Evolutionary conservation across 768 basidiomycete species (phyloP).

Genomic region (Dentipellis fragilis): DNA sequence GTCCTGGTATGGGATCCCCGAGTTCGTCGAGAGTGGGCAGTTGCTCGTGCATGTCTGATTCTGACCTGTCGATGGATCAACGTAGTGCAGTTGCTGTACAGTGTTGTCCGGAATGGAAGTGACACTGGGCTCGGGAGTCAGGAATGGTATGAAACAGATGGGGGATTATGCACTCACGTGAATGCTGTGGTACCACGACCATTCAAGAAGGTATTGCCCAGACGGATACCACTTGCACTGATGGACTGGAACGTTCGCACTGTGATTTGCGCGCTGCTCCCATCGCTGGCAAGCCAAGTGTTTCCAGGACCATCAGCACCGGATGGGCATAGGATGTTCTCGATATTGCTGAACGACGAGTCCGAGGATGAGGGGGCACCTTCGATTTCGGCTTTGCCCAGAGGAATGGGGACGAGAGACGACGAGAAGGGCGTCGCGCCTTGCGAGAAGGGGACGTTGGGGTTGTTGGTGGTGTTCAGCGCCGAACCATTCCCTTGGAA

Average conservation of each 20-base stretch:
- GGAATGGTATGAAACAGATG: conserved; percentile 1
- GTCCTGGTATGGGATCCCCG: conserved; percentile 81
- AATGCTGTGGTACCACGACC: conserved; percentile 83
- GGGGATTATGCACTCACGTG: conserved; percentile 40
- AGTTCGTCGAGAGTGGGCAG: conserved; percentile 76
- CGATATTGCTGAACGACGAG: conserved; percentile 50
- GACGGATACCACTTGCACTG: conserved; percentile 67
- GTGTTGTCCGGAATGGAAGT: conserved; percentile 86
- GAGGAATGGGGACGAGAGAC: conserved; percentile 75
- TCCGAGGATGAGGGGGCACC: conserved; percentile 56
- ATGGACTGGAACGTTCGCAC: conserved; percentile 66
- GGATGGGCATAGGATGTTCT: conserved; percentile 76
- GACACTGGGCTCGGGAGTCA: conserved; percentile 38
- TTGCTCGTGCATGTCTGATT: conserved; percentile 66
- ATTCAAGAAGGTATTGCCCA: conserved; percentile 84
- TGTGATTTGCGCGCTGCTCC: conserved; percentile 62
- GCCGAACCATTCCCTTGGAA: conserved; percentile 46
- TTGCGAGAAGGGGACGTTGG: conserved; percentile 73
- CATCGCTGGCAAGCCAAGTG: conserved; percentile 78
- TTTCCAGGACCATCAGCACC: conserved; percentile 70
- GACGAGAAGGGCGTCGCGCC: conserved; percentile 83
- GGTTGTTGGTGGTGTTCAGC: conserved; percentile 66
- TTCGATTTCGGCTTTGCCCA: conserved; percentile 45
- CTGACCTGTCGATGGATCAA: conserved; percentile 66
- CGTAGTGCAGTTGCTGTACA: conserved; percentile 64